Conservation (phyloP, 805 yeast species). For the Limtongia smithiae region DNA sequence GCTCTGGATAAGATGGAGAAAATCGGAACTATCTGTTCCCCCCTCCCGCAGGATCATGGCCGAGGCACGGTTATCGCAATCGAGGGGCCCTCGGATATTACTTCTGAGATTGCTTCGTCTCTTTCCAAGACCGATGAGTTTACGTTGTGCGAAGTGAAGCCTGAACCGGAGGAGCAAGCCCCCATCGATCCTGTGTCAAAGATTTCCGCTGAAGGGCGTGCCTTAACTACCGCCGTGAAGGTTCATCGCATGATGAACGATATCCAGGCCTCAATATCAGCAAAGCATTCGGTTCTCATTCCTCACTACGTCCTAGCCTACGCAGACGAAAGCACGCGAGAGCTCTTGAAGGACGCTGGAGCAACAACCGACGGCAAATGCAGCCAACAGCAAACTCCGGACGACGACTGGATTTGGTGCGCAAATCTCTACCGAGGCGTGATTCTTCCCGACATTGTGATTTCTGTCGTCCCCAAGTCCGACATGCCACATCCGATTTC, state of each 20-base stretch:
- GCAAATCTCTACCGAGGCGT: conserved; percentile 19
- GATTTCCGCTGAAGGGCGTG: conserved; percentile 9
- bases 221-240: conserved; percentile 8
- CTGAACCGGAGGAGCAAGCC: neutral
- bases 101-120: conserved; percentile 1
- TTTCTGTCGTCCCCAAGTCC: conserved; percentile 1
- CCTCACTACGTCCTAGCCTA: conserved; percentile 7
- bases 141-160: conserved; percentile 1
- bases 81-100: conserved; percentile 12
- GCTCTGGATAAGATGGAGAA: neutral
- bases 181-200: neutral
- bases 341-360: neutral
- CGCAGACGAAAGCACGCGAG: conserved; percentile 7
- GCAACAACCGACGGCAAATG: neutral
- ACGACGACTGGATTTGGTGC: conserved; percentile 20
- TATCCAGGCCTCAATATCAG: conserved; percentile 3
- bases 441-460: conserved; percentile 18
- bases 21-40: neutral
- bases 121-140: conserved; percentile 6
- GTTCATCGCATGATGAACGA: conserved; percentile 10
- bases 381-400: neutral
- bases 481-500: neutral
- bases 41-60: conserved; percentile 2
- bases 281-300: conserved; percentile 16
- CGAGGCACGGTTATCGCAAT: conserved; percentile 26